phyloP scores from a whole-genome alignment of 208 protist genomes.

The Acanthamoeba royreba region DNA sequence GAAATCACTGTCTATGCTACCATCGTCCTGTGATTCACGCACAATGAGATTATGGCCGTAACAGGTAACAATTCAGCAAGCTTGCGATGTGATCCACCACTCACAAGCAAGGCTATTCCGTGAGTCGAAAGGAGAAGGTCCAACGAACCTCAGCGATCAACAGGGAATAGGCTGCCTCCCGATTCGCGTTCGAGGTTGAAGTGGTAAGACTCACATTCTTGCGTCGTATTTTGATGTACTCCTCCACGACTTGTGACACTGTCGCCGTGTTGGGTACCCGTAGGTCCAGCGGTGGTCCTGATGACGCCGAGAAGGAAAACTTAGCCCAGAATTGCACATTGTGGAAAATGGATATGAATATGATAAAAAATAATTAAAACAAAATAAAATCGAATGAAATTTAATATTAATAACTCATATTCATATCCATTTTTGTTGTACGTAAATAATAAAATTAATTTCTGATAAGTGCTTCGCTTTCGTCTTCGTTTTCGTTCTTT shows the following conservation, averaged over 20 bases:
- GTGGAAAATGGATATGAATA: not conserved
- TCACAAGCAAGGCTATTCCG: too few species aligned
- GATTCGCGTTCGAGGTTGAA: not conserved
- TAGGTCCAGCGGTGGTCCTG: not conserved
- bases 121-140: not conserved
- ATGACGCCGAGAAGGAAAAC: not conserved
- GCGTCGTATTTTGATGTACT: not conserved
- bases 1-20: constrained; percentile 10
- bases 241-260: not conserved
- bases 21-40: not conserved
- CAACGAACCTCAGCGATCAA: not conserved
- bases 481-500: too few species aligned
- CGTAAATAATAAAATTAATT: too few species aligned
- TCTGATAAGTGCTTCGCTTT: too few species aligned
- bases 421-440: too few species aligned
- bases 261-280: not conserved
- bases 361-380: not conserved
- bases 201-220: not conserved
- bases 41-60: too few species aligned
- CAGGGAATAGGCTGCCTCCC: not conserved
- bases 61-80: too few species aligned
- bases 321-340: not conserved
- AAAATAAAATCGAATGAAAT: too few species aligned
- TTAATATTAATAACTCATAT: too few species aligned
- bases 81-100: too few species aligned